These are phyloP conservation scores for Claviceps sp. DNA, from an alignment of 2,329 filamentous ascomycete species.

Conservation along the genomic window DNA sequence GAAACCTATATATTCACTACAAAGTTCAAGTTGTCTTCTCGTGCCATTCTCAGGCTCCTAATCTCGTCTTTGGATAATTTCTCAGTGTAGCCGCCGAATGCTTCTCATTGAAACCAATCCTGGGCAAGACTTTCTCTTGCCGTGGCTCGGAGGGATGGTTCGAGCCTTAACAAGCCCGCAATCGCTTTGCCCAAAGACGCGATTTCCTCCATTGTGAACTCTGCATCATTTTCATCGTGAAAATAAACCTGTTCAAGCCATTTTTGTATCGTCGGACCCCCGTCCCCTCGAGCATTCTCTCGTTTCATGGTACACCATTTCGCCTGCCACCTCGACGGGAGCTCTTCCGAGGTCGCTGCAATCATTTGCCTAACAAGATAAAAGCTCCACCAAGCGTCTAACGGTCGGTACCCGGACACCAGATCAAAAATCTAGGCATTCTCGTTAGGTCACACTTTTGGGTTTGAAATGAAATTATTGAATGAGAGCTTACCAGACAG, in stretches of 20 bases:
- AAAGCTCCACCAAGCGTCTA: background rate
- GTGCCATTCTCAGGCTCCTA: background rate
- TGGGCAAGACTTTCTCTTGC: background rate
- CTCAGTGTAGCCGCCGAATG: background rate
- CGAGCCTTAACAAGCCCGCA: background rate
- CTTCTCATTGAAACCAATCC: background rate
- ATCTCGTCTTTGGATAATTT: background rate
- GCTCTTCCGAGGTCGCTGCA: background rate
- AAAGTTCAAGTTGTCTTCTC: background rate
- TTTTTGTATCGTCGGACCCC: background rate
- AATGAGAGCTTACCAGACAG: background rate
- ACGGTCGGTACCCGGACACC: background rate
- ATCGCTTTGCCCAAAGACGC: background rate
- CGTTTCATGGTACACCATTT: background rate
- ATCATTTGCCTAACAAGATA: background rate
- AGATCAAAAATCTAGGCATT: background rate
- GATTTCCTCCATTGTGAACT: background rate
- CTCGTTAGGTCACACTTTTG: background rate
- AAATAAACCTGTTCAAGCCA: background rate
- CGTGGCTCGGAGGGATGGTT: too few relatives aligned
- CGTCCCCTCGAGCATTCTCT: background rate
- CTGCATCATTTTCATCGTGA: background rate
- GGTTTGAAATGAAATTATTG: background rate
- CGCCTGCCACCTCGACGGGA: background rate
- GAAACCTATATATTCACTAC: background rate